Conservation (phyloP, 75 land plant genomes). For the Gnetum montanum region DNA sequence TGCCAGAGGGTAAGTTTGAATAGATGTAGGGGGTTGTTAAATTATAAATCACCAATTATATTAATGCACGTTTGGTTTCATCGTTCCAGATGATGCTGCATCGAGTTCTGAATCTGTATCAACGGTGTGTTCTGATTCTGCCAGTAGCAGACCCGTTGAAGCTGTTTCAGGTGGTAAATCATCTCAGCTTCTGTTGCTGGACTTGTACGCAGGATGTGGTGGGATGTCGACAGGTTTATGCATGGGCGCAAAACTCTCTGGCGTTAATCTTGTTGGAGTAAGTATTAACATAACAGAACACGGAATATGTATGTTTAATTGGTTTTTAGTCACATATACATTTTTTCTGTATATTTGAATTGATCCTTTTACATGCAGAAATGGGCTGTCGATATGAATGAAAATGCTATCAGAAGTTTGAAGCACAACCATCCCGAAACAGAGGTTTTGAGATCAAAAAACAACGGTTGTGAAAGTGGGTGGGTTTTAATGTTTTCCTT, state of each 20-base stretch:
- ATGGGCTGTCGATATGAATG: constrained; percentile 86
- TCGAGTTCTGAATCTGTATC: constrained; percentile 10
- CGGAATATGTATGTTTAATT: neutral
- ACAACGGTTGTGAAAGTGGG: neutral
- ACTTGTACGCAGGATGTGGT: constrained; percentile 95
- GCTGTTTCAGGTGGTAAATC: constrained; percentile 4
- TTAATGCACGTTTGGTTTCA: too few species aligned
- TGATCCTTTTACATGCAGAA: constrained; percentile 41
- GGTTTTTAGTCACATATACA: neutral
- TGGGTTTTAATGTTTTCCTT: neutral
- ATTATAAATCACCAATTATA: neutral
- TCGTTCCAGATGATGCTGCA: constrained; percentile 12
- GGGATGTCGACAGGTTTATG: constrained; percentile 96
- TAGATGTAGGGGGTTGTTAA: too few species aligned
- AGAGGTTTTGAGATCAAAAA: too few species aligned
- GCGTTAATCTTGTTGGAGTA: constrained; percentile 67
- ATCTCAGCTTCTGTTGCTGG: constrained; percentile 45
- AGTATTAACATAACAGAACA: constrained; percentile 2
- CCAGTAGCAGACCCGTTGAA: constrained; percentile 4
- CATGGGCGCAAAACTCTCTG: constrained; percentile 58
- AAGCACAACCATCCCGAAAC: constrained; percentile 86
- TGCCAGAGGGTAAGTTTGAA: constrained; percentile 32
- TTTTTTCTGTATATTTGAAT: neutral
- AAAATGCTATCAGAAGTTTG: constrained; percentile 63
- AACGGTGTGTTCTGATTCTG: constrained; percentile 17